A percentile compares a stretch with the other conserved stretches of the same genome.
Conservation (phyloP, 2,329 filamentous ascomycete genomes). For the Macrophomina phaseolina region DNA sequence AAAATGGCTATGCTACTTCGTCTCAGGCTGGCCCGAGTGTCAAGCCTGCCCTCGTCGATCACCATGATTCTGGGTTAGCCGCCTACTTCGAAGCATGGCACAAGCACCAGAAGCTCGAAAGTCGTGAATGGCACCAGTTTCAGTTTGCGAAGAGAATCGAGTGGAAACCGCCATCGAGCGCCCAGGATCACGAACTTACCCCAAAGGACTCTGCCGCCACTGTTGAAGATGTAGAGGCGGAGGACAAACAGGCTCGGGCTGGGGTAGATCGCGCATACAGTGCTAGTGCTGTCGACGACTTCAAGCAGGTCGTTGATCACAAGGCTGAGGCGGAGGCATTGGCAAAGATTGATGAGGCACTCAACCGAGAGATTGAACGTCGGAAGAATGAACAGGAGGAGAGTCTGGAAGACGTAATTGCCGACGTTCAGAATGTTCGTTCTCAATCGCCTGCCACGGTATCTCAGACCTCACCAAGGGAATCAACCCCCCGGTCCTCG, state of each 20-base stretch:
- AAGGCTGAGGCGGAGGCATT: slow-evolving; percentile 62
- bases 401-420: slow-evolving; percentile 40
- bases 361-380: slow-evolving; percentile 77
- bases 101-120: slow-evolving; percentile 72
- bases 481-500: slow-evolving; percentile 31
- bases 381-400: slow-evolving; percentile 58
- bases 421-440: slow-evolving; percentile 37
- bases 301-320: slow-evolving; percentile 59
- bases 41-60: slow-evolving; percentile 40
- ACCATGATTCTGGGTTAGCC: slow-evolving; percentile 67
- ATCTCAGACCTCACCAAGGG: slow-evolving; percentile 38
- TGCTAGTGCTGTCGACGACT: slow-evolving; percentile 64
- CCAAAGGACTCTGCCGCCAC: slow-evolving; percentile 38
- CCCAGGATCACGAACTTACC: slow-evolving; percentile 47
- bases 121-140: slow-evolving; percentile 89
- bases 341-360: slow-evolving; percentile 83
- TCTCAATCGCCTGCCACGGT: slow-evolving; percentile 41
- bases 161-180: slow-evolving; percentile 69
- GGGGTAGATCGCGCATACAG: slow-evolving; percentile 57
- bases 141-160: slow-evolving; percentile 88
- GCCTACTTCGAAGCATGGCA: slow-evolving; percentile 93
- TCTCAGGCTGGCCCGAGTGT: slow-evolving; percentile 43
- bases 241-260: slow-evolving; percentile 35
- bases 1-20: slow-evolving; percentile 72
- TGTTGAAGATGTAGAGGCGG: slow-evolving; percentile 33